phyloP scores from a whole-genome alignment of 2,329 filamentous ascomycete species.

The Epichloe sp. region DNA sequence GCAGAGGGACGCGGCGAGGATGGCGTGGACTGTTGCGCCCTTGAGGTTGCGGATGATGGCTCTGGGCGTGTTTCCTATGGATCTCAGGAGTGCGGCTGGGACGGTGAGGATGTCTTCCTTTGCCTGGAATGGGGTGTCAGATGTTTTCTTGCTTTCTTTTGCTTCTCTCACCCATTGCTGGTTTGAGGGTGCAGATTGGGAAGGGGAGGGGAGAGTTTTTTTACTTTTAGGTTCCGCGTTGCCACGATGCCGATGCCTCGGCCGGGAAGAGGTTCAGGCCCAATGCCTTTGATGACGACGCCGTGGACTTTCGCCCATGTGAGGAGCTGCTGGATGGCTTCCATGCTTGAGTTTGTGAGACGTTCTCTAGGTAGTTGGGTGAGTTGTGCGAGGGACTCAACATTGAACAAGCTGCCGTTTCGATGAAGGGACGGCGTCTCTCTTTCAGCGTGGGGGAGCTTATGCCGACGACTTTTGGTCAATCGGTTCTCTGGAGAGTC shows the following conservation, averaged over 20 bases:
- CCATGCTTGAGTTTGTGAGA: not conserved
- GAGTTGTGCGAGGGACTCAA: not conserved
- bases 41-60: slow-evolving; percentile 38
- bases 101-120: slow-evolving; percentile 50
- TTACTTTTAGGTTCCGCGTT: slow-evolving; percentile 50
- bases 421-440: too few relatives aligned
- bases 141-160: not conserved
- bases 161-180: too few relatives aligned
- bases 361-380: too few relatives aligned
- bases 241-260: slow-evolving; percentile 70
- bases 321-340: slow-evolving; percentile 38
- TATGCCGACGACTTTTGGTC: too few relatives aligned
- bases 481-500: too few relatives aligned
- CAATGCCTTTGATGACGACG: slow-evolving; percentile 53
- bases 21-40: slow-evolving; percentile 49
- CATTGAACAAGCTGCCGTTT: too few relatives aligned
- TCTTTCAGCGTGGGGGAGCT: too few relatives aligned
- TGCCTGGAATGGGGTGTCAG: slow-evolving; percentile 14
- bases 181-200: not conserved
- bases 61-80: slow-evolving; percentile 44
- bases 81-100: slow-evolving; percentile 50
- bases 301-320: slow-evolving; percentile 55
- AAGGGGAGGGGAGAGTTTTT: slow-evolving; percentile 1
- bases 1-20: slow-evolving; percentile 56
- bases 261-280: slow-evolving; percentile 52